A percentile compares a stretch with the other conserved stretches of the same genome.
These are phyloP conservation scores for Symbiodinium pilosum DNA, from an alignment of 73 alveolate species.

Conservation along the genomic window DNA sequence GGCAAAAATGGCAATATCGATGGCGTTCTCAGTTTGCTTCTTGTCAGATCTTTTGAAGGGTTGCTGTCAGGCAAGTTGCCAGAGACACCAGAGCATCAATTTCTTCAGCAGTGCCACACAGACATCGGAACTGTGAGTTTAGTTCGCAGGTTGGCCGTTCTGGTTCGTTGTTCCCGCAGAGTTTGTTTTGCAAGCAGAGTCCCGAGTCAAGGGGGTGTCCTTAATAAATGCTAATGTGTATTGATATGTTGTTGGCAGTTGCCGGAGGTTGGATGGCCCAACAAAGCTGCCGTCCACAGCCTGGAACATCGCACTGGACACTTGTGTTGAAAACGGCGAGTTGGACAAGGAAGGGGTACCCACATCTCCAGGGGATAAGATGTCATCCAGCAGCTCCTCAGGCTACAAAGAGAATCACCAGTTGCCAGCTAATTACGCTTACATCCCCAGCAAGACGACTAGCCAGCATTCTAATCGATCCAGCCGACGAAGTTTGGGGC, in stretches of 20 bases:
- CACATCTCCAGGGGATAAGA: too few relatives aligned
- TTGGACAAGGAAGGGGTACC: conserved; percentile 49
- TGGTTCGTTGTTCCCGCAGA: neutral
- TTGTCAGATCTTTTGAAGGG: neutral
- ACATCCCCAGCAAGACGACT: too few relatives aligned
- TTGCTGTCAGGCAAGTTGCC: too few relatives aligned
- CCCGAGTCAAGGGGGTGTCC: too few relatives aligned
- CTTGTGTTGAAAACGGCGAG: conserved; percentile 84
- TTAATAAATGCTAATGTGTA: too few relatives aligned
- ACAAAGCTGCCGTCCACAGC: conserved; percentile 83
- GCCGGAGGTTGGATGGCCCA: conserved; percentile 66
- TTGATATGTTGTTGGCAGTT: too few relatives aligned
- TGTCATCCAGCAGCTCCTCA: too few relatives aligned
- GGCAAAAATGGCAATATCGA: conserved; percentile 56
- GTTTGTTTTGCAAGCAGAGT: neutral
- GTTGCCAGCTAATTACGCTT: too few relatives aligned
- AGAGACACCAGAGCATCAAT: too few relatives aligned
- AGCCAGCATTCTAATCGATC: neutral
- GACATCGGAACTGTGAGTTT: neutral
- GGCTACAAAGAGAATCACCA: too few relatives aligned
- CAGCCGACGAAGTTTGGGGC: neutral
- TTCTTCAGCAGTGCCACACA: too few relatives aligned
- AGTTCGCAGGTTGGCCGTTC: neutral
- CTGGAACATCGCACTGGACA: conserved; percentile 91
- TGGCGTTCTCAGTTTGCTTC: conserved; percentile 53